Evolutionary conservation across 163 green algal genomes (phyloP).

Genomic region (Picocystis sp.): DNA sequence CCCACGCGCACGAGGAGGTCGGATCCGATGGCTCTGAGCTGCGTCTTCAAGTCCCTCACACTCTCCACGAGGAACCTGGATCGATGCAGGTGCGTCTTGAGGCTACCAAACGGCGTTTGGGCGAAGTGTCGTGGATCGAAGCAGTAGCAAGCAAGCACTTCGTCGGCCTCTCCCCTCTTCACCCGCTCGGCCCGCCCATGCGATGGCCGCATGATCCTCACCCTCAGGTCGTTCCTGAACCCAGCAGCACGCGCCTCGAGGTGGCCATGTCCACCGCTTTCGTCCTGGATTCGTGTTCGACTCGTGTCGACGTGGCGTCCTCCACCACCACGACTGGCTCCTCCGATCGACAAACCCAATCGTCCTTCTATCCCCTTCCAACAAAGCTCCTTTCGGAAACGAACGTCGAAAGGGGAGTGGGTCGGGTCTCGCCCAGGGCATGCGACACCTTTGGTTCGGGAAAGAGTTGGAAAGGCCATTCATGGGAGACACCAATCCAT

Average conservation of each 20-base stretch:
- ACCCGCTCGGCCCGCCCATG: neutral
- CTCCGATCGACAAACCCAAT: no score
- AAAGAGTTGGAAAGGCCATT: no score
- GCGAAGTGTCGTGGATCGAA: constrained; percentile 69
- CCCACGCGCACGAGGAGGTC: constrained; percentile 62
- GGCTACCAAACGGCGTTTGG: constrained; percentile 25
- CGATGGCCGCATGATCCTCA: constrained; percentile 44
- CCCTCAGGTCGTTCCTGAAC: constrained; percentile 50
- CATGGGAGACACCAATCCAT: no score
- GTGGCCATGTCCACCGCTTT: no score
- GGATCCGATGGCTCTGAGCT: constrained; percentile 28
- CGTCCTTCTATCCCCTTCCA: no score
- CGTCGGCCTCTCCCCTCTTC: constrained; percentile 4
- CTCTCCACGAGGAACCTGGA: constrained; percentile 67
- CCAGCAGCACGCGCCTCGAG: constrained; percentile 22
- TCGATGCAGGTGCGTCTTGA: constrained; percentile 54
- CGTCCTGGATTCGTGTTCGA: no score
- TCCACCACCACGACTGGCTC: no score
- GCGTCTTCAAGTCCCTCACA: constrained; percentile 55
- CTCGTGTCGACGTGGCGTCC: no score
- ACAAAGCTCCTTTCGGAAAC: no score
- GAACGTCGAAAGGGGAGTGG: no score
- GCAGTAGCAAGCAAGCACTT: constrained; percentile 85
- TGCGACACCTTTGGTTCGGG: no score
- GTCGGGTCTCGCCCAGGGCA: no score